These are phyloP conservation scores for Suhomyces chickasaworum DNA, from an alignment of 1,139 yeast genomes.

Conservation along the genomic window DNA sequence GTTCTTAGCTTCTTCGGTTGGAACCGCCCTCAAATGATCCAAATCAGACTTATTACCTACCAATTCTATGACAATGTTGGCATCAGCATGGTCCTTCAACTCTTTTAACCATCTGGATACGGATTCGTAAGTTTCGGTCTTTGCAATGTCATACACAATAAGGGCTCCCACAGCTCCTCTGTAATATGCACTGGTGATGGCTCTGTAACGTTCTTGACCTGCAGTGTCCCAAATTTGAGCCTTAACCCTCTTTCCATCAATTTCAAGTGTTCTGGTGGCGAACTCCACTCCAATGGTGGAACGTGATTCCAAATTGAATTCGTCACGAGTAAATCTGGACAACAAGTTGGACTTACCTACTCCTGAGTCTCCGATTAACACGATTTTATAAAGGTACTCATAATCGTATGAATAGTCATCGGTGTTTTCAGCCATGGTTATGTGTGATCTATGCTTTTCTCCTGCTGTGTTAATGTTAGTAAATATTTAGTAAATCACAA, in stretches of 20 bases:
- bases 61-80: constrained; percentile 92
- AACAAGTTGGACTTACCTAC: constrained; percentile 95
- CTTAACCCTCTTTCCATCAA: constrained; percentile 92
- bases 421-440: constrained; percentile 45
- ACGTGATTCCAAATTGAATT: constrained; percentile 90
- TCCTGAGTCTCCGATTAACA: constrained; percentile 95
- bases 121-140: constrained; percentile 89
- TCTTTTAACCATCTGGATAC: constrained; percentile 96
- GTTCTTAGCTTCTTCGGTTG: constrained; percentile 95
- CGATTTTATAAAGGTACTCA: constrained; percentile 94
- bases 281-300: constrained; percentile 98
- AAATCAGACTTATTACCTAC: constrained; percentile 95
- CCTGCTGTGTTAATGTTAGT: constrained; percentile 5
- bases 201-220: constrained; percentile 97
- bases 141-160: constrained; percentile 92
- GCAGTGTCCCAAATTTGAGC: constrained; percentile 99
- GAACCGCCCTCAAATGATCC: constrained; percentile 94
- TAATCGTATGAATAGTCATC: constrained; percentile 90
- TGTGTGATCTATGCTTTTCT: not conserved
- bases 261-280: constrained; percentile 93
- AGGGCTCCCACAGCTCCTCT: constrained; percentile 98
- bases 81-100: constrained; percentile 94
- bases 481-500: not conserved
- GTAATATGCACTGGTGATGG: constrained; percentile 95
- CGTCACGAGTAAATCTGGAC: constrained; percentile 92